Base-by-base conservation (phyloP, 176 grass and related monocot genomes). In the Carex scoparia region DNA sequence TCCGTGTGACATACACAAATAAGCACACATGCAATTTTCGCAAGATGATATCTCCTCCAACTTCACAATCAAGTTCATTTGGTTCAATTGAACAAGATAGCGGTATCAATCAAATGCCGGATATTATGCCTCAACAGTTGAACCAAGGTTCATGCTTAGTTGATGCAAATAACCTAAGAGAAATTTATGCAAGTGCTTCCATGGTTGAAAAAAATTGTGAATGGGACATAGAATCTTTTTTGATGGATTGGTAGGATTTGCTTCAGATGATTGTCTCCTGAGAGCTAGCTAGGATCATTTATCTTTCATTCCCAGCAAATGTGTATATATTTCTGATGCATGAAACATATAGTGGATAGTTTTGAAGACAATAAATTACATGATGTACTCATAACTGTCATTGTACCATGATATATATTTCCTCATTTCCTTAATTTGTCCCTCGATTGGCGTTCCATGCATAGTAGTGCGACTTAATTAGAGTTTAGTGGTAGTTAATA, bases 1-100 rank as follows among this genome's bases (percentile, higher is more conserved):
- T 66, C 23, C 2, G 55, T 32, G 81, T 83, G 44, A 83, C 61
- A 83, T 83, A 83, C 81, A 51, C 61, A 68, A 65, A 83, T 4
- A 83, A 83, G 28, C 81, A 83, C 40, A 56, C 81, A 55, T 83
- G 81, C 42, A 83, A 83, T 18, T 53, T 53, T 35, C 1, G 18
- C 6, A 65, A 69, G 31, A 23, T 37, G 32, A 67, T 31, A 66
- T 18, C 30, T 69, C 13, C 19, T 37, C 32, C 61, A 54, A 40
- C 40, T 33, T 46, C n/a, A 28, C 62, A 83, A 44, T 14, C 40
- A 67, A 51, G 48, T 66, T 38, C 58, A 53, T 83, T 68, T 53
- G 2, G 0, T 83, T 55, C 63, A 37, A 83, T 67, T n/a, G 1
- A 48, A 68, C 42, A 63, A 1, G 38, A 56, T 10, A 83, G 4